A percentile compares a stretch with the other conserved stretches of the same genome.
Evolutionary conservation across 139 green algal species (phyloP).

Genomic region (Auxenochlorella protothecoides): DNA sequence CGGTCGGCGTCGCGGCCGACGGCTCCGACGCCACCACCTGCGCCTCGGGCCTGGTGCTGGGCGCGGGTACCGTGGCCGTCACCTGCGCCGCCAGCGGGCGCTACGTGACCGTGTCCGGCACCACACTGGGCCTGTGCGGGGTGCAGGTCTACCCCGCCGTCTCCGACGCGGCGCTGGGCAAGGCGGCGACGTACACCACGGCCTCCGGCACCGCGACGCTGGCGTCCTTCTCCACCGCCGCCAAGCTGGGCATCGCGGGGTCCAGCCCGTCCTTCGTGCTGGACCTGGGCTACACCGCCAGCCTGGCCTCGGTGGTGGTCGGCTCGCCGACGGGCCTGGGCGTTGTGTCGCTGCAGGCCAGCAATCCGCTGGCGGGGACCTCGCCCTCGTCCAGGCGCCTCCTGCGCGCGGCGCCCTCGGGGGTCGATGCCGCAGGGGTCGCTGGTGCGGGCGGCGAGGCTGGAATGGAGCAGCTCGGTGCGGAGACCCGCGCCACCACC

Average conservation of each 20-base stretch:
- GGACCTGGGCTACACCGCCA: neutral
- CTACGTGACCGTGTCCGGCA: constrained; percentile 5
- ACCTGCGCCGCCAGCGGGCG: neutral
- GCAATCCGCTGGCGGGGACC: constrained; percentile 1
- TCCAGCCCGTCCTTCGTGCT: neutral
- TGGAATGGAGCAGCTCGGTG: too few species aligned
- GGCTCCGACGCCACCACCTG: too few species aligned
- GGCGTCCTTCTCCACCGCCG: neutral
- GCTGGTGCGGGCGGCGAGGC: neutral
- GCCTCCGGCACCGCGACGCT: neutral
- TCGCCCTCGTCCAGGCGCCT: neutral
- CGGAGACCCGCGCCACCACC: neutral
- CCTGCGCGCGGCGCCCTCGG: neutral
- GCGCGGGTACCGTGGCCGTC: neutral
- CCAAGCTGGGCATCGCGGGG: neutral
- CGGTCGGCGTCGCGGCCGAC: too few species aligned
- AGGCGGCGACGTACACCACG: neutral
- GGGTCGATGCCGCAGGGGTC: neutral
- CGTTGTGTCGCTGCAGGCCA: neutral
- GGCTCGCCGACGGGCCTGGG: neutral
- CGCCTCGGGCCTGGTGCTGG: neutral
- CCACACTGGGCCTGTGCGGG: neutral
- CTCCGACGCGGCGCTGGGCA: neutral
- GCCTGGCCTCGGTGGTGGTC: neutral
- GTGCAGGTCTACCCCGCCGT: neutral